Evolutionary conservation across 2,329 filamentous ascomycete genomes (phyloP).

Genomic region (Alternaria consortialis): DNA sequence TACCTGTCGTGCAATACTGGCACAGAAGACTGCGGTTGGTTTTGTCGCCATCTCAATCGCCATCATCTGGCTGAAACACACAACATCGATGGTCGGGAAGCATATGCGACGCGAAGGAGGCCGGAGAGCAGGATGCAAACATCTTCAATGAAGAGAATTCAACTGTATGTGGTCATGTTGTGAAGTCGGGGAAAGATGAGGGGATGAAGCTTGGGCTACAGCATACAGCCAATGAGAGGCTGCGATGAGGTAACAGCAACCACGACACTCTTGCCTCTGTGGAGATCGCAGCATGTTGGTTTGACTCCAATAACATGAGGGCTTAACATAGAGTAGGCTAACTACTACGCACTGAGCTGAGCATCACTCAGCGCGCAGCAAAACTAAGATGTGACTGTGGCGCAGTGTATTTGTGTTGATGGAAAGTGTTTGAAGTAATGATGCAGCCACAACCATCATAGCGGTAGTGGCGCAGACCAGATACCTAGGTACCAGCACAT

Average conservation of each 20-base stretch:
- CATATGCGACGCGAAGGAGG: neutral
- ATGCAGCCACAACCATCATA: neutral
- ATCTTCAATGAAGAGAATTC: neutral
- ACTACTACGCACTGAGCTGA: too few relatives aligned
- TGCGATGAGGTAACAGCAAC: slow-evolving; percentile 28
- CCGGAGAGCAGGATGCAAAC: neutral
- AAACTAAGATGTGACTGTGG: neutral
- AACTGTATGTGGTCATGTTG: neutral
- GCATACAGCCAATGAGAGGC: slow-evolving; percentile 18
- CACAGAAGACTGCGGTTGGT: neutral
- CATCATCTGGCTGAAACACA: neutral
- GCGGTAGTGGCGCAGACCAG: neutral
- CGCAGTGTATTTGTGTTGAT: neutral
- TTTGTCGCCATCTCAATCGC: neutral
- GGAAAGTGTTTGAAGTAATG: neutral
- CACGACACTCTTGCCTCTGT: neutral
- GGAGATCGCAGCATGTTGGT: neutral
- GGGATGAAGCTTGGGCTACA: slow-evolving; percentile 19
- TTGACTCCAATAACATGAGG: neutral
- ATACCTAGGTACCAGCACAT: too few relatives aligned
- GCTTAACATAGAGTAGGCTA: neutral
- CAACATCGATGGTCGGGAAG: neutral
- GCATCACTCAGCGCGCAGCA: too few relatives aligned
- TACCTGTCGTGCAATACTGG: neutral
- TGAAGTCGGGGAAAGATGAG: slow-evolving; percentile 19